phyloP scores from a whole-genome alignment of 169 alveolate genomes.

The Plasmodium vivax region DNA sequence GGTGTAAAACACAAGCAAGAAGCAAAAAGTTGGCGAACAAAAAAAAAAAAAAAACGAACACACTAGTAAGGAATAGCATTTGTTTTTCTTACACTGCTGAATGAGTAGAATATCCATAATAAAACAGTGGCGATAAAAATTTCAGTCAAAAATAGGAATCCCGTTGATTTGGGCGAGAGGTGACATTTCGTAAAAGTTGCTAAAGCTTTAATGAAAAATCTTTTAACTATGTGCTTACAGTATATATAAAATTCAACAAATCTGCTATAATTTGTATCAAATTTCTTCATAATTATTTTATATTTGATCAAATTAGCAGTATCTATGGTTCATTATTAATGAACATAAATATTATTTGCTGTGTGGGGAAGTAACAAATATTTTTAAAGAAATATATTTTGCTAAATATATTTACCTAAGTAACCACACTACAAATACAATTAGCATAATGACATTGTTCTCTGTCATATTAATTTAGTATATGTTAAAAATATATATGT shows the following conservation, averaged over 20 bases:
- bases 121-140: background rate
- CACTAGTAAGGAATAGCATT: background rate
- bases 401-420: background rate
- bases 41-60: background rate
- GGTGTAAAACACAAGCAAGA: background rate
- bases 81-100: background rate
- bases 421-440: background rate
- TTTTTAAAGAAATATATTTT: background rate
- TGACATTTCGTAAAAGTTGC: background rate
- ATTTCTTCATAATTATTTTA: background rate
- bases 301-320: background rate
- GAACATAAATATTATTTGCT: background rate
- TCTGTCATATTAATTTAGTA: background rate
- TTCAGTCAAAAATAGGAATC: background rate
- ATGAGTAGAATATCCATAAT: background rate
- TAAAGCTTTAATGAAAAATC: background rate
- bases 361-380: background rate
- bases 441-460: background rate
- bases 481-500: background rate
- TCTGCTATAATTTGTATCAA: background rate
- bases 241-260: background rate
- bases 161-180: background rate
- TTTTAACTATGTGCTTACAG: background rate
- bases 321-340: background rate
- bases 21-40: background rate